Percentiles rank a stretch among this genome's conserved stretches.
phyloP scores from a whole-genome alignment of 306 rosid genomes.

The Vigna mungo region DNA sequence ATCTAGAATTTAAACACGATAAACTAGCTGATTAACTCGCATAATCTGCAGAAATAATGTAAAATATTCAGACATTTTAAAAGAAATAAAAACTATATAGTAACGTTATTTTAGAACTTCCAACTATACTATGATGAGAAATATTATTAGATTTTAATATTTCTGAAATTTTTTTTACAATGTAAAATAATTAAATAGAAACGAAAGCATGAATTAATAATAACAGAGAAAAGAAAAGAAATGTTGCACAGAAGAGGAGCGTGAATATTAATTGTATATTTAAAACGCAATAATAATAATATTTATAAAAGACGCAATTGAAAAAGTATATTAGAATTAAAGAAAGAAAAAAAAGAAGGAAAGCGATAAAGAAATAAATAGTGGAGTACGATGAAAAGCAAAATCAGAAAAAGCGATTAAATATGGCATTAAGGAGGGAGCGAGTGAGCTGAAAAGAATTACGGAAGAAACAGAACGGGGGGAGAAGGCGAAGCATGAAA shows the following conservation, averaged over 20 bases:
- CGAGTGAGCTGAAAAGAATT: slow-evolving; percentile 21
- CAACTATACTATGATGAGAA: too few relatives aligned
- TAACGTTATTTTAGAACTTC: too few relatives aligned
- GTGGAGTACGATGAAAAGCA: not conserved
- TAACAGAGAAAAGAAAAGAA: not conserved
- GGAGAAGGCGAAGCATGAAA: slow-evolving; percentile 49
- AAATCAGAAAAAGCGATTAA: not conserved
- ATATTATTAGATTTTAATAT: too few relatives aligned
- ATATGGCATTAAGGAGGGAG: not conserved
- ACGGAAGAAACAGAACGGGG: slow-evolving; percentile 4
- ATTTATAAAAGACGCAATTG: not conserved
- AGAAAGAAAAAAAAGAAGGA: not conserved
- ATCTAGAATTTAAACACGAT: too few relatives aligned
- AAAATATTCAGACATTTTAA: too few relatives aligned
- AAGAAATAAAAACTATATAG: too few relatives aligned
- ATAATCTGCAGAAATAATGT: too few relatives aligned
- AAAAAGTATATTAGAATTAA: not conserved
- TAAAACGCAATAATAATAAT: not conserved
- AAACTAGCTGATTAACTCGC: too few relatives aligned
- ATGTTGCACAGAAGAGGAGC: not conserved
- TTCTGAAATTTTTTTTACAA: too few relatives aligned
- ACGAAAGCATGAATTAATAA: not conserved
- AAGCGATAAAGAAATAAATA: not conserved
- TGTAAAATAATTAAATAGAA: too few relatives aligned
- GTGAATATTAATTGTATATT: not conserved